Conservation (phyloP, 2,329 filamentous ascomycete genomes). For the Monosporascus sp. region DNA sequence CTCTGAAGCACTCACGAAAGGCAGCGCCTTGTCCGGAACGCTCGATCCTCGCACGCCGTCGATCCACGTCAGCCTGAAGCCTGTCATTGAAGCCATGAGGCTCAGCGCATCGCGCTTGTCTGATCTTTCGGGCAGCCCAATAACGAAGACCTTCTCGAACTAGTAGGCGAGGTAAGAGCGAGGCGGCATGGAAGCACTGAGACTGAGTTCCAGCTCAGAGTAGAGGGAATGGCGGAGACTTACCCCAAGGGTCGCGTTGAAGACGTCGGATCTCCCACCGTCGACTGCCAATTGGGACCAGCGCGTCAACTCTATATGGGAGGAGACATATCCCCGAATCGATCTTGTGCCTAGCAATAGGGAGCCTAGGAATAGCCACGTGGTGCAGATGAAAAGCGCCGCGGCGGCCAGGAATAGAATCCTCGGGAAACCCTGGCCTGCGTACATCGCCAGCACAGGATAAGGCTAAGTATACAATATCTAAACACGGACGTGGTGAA, state of each 20-base stretch:
- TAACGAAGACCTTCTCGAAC: slow-evolving; percentile 40
- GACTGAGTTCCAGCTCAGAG: not conserved
- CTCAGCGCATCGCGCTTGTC: slow-evolving; percentile 42
- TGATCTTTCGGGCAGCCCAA: slow-evolving; percentile 37
- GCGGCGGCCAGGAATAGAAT: slow-evolving; percentile 3
- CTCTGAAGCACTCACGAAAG: slow-evolving; percentile 15
- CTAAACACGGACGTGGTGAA: too few relatives aligned
- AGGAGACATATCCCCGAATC: slow-evolving; percentile 2
- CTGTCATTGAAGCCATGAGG: slow-evolving; percentile 34
- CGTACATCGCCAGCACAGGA: too few relatives aligned
- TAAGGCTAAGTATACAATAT: too few relatives aligned
- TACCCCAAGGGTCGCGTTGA: slow-evolving; percentile 13
- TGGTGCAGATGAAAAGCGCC: slow-evolving; percentile 2
- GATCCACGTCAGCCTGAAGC: slow-evolving; percentile 35
- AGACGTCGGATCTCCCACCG: slow-evolving; percentile 8
- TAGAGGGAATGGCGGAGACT: not conserved
- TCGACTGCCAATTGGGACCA: slow-evolving; percentile 2
- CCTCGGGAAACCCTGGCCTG: not conserved
- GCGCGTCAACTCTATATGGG: slow-evolving; percentile 1
- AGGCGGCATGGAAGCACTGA: not conserved
- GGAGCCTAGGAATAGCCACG: slow-evolving; percentile 4
- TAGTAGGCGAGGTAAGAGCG: not conserved
- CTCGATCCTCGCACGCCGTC: slow-evolving; percentile 33
- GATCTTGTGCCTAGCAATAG: slow-evolving; percentile 6
- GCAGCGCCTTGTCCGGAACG: slow-evolving; percentile 35